Conservation (phyloP, 768 basidiomycete species). For the Inosperma sp. region DNA sequence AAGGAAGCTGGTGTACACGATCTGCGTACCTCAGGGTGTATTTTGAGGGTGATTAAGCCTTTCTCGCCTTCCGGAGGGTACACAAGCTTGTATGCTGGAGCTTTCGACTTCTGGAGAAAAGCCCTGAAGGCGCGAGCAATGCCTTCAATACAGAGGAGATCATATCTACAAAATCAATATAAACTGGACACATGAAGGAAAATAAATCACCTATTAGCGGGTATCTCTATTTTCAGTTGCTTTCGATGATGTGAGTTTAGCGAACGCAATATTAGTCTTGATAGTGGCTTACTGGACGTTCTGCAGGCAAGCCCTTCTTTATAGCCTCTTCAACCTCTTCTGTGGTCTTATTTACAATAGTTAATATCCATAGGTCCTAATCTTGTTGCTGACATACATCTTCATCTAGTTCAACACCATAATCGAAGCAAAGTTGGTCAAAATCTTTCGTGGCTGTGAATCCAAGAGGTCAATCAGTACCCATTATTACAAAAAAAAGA, state of each 20-base stretch:
- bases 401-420: slow-evolving; percentile 95
- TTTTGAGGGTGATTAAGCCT: slow-evolving; percentile 58
- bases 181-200: slow-evolving; percentile 10
- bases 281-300: slow-evolving; percentile 60
- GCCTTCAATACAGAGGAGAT: slow-evolving; percentile 95
- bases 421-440: slow-evolving; percentile 93
- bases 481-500: background rate
- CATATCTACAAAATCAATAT: slow-evolving; percentile 60
- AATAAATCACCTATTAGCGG: slow-evolving; percentile 78
- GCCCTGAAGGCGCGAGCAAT: slow-evolving; percentile 81
- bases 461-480: slow-evolving; percentile 17
- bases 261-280: slow-evolving; percentile 1
- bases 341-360: slow-evolving; percentile 60
- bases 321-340: slow-evolving; percentile 76
- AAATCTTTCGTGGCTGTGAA: slow-evolving; percentile 84
- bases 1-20: background rate
- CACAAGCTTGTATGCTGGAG: slow-evolving; percentile 72
- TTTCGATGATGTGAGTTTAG: slow-evolving; percentile 27
- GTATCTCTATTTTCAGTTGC: slow-evolving; percentile 98
- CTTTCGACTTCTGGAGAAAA: slow-evolving; percentile 66
- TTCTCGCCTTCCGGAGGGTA: slow-evolving; percentile 66
- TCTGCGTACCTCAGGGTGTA: slow-evolving; percentile 65
- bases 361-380: background rate
- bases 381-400: slow-evolving; percentile 58
- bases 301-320: slow-evolving; percentile 80